Evolutionary conservation across 139 green algal genomes (phyloP).

Genomic region (Chlorella sp.): DNA sequence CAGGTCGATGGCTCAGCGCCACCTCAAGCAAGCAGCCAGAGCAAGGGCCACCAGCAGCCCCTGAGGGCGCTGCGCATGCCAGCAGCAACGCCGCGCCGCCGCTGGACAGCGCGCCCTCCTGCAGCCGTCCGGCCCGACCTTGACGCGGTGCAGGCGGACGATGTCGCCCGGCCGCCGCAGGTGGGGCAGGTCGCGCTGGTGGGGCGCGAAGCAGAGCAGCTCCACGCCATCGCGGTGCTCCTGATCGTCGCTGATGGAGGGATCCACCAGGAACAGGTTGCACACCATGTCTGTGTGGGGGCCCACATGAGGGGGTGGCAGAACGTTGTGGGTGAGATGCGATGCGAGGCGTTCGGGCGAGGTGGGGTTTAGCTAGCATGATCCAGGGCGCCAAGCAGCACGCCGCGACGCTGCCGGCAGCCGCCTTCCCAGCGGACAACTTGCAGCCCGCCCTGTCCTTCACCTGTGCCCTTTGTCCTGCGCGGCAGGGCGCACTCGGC

Average conservation of each 20-base stretch:
- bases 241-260: background rate
- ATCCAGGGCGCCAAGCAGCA: background rate
- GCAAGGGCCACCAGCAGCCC: too few relatives aligned
- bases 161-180: slow-evolving; percentile 41
- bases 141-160: slow-evolving; percentile 46
- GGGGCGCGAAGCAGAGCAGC: slow-evolving; percentile 37
- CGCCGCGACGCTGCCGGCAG: background rate
- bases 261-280: slow-evolving; percentile 46
- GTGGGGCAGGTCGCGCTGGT: slow-evolving; percentile 14
- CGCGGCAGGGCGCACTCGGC: slow-evolving; percentile 39
- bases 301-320: background rate
- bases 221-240: slow-evolving; percentile 27
- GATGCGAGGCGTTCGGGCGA: too few relatives aligned
- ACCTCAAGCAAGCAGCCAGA: background rate
- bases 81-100: background rate
- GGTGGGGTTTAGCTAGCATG: background rate
- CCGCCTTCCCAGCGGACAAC: background rate
- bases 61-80: background rate
- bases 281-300: slow-evolving; percentile 35
- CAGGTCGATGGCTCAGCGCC: background rate
- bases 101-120: background rate
- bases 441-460: background rate
- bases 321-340: background rate
- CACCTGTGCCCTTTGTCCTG: slow-evolving; percentile 35
- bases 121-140: background rate